Evolutionary conservation across 1,139 yeast species (phyloP).

Genomic region (Candida albicans): DNA sequence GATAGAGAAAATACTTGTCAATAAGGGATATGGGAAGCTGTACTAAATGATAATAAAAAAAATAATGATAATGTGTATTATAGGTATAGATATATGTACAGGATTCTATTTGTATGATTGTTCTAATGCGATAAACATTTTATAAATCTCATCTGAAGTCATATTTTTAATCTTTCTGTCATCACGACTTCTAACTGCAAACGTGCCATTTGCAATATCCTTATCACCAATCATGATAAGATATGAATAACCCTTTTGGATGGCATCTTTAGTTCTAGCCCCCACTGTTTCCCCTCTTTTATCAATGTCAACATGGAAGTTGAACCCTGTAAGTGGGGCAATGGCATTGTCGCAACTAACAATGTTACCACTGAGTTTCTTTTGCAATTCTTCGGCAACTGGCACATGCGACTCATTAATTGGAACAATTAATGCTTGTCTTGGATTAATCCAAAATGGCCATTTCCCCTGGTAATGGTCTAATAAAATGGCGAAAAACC

Average conservation of each 20-base stretch:
- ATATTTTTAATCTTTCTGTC: slow-evolving; percentile 49
- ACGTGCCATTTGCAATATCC: slow-evolving; percentile 61
- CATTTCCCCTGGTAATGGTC: slow-evolving; percentile 93
- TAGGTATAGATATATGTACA: slow-evolving; percentile 12
- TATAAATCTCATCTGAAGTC: slow-evolving; percentile 47
- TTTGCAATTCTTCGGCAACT: slow-evolving; percentile 54
- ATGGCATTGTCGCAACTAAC: slow-evolving; percentile 25
- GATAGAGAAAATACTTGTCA: slow-evolving; percentile 59
- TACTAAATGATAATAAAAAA: slow-evolving; percentile 1
- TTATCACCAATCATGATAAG: slow-evolving; percentile 84
- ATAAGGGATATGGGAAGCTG: slow-evolving; percentile 39
- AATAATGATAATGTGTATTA: slow-evolving; percentile 2
- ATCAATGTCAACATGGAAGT: slow-evolving; percentile 77
- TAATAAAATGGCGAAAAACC: slow-evolving; percentile 85
- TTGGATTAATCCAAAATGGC: slow-evolving; percentile 99
- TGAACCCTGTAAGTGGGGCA: slow-evolving; percentile 58
- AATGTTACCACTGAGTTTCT: slow-evolving; percentile 52
- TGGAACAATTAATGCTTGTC: slow-evolving; percentile 87
- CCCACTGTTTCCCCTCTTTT: slow-evolving; percentile 77
- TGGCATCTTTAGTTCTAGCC: slow-evolving; percentile 74
- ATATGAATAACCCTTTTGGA: slow-evolving; percentile 74
- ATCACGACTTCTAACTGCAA: slow-evolving; percentile 66
- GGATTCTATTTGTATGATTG: slow-evolving; percentile 32
- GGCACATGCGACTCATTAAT: slow-evolving; percentile 59
- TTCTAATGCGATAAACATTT: slow-evolving; percentile 53